A percentile compares a stretch with the other conserved stretches of the same genome.
phyloP scores from a whole-genome alignment of 495 filamentous ascomycete species.

The Penicillium turbatum region DNA sequence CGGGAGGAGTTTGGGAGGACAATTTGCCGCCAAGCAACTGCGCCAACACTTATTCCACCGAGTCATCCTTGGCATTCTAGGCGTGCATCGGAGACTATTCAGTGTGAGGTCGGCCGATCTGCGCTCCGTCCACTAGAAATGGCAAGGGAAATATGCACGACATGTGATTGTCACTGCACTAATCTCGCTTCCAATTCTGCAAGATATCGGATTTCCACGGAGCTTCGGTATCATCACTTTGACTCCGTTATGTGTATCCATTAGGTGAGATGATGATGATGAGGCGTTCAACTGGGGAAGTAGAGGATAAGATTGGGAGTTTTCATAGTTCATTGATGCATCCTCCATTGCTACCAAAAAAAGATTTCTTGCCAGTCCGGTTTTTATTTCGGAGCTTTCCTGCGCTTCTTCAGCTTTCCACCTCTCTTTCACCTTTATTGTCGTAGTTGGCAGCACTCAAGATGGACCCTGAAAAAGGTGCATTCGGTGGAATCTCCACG shows the following conservation, averaged over 20 bases:
- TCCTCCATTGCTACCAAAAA: not conserved
- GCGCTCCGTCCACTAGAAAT: not conserved
- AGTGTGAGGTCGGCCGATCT: not conserved
- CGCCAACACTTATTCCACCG: conserved; percentile 18
- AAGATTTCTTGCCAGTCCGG: not conserved
- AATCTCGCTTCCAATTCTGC: not conserved
- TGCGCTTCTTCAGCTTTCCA: not conserved
- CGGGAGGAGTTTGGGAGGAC: conserved; percentile 6
- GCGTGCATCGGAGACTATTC: conserved; percentile 9
- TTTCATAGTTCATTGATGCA: not conserved
- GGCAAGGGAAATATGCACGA: not conserved
- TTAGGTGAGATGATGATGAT: not conserved
- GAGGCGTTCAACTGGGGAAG: not conserved
- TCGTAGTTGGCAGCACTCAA: not conserved
- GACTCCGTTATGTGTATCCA: conserved; percentile 8
- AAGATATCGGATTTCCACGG: not conserved
- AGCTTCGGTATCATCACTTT: not conserved
- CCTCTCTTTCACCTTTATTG: not conserved
- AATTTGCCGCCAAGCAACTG: conserved; percentile 18
- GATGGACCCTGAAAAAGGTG: conserved; percentile 8
- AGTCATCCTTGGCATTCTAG: conserved; percentile 17
- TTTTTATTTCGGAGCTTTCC: not conserved
- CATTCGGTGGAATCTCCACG: conserved; percentile 4
- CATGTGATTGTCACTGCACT: conserved; percentile 2
- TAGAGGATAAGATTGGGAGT: not conserved